A percentile compares a stretch with the other conserved stretches of the same genome.
Evolutionary conservation across 208 protist genomes (phyloP).

Genomic region (Leishmania tropica): DNA sequence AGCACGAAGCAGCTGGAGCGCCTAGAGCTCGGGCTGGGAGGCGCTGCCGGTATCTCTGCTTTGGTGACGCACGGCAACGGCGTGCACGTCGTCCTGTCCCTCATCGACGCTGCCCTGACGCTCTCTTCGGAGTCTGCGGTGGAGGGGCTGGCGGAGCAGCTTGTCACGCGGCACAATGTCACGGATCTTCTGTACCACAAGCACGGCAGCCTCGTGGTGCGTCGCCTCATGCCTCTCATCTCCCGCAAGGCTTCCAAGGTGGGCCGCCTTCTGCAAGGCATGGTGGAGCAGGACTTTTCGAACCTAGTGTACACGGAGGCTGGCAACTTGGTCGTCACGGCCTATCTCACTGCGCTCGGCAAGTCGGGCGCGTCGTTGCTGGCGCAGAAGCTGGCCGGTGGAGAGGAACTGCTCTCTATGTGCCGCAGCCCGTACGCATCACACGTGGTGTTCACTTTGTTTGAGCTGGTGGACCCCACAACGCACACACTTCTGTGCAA

Average conservation of each 20-base stretch:
- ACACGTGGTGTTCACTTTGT: slow-evolving; percentile 79
- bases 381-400: slow-evolving; percentile 57
- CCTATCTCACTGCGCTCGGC: slow-evolving; percentile 65
- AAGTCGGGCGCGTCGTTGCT: slow-evolving; percentile 47
- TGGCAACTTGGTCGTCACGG: slow-evolving; percentile 84
- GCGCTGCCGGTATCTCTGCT: slow-evolving; percentile 37
- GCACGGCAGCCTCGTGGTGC: slow-evolving; percentile 76
- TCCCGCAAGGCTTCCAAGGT: slow-evolving; percentile 57
- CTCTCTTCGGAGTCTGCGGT: slow-evolving; percentile 37
- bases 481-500: slow-evolving; percentile 76
- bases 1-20: slow-evolving; percentile 38
- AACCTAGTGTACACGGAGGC: slow-evolving; percentile 68
- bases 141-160: slow-evolving; percentile 55
- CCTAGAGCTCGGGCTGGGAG: slow-evolving; percentile 53
- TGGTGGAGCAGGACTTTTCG: slow-evolving; percentile 60
- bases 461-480: slow-evolving; percentile 69
- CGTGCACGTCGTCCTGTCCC: slow-evolving; percentile 69
- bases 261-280: slow-evolving; percentile 53
- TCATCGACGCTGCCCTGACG: slow-evolving; percentile 54
- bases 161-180: slow-evolving; percentile 57
- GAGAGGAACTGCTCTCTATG: slow-evolving; percentile 66
- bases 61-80: slow-evolving; percentile 61
- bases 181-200: slow-evolving; percentile 55
- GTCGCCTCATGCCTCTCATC: slow-evolving; percentile 77
- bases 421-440: slow-evolving; percentile 68